Conservation (phyloP, 441 rosid species). For the Pelargonium cotyledonis region DNA sequence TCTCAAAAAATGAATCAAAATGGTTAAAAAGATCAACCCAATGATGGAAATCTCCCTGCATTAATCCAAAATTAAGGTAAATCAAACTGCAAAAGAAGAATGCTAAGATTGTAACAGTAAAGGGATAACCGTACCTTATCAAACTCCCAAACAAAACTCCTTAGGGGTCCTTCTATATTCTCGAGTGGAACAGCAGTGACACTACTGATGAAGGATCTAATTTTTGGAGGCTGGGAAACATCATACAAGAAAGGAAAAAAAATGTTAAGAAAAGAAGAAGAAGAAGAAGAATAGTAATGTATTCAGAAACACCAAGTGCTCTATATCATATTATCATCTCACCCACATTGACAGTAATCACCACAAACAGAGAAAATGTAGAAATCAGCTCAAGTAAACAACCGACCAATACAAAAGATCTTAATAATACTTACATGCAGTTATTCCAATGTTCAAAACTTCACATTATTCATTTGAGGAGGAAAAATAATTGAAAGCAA, state of each 20-base stretch:
- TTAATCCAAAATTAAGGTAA: slow-evolving; percentile 18
- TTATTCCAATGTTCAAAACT: not conserved
- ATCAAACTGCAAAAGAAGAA: slow-evolving; percentile 16
- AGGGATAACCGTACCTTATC: slow-evolving; percentile 53
- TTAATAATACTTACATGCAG: slow-evolving; percentile 8
- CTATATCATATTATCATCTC: not conserved
- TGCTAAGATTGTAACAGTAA: slow-evolving; percentile 14
- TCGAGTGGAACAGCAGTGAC: slow-evolving; percentile 68
- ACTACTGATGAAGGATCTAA: slow-evolving; percentile 68
- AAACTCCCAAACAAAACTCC: slow-evolving; percentile 79
- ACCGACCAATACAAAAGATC: not conserved
- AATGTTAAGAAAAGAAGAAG: too few species aligned
- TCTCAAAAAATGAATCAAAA: slow-evolving; percentile 91
- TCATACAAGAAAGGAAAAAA: not conserved
- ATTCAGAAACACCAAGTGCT: not conserved
- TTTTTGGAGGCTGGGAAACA: slow-evolving; percentile 79
- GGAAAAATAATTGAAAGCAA: not conserved
- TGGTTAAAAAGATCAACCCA: slow-evolving; percentile 97
- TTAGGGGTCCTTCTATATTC: slow-evolving; percentile 69
- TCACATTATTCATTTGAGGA: not conserved
- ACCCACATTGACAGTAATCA: slow-evolving; percentile 11
- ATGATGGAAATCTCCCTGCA: slow-evolving; percentile 98
- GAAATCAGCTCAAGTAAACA: not conserved
- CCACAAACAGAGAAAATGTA: slow-evolving; percentile 2
- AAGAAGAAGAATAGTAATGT: not conserved